Evolutionary conservation across 805 yeast genomes (phyloP), one percentile per base, ranked within the genome.

Genomic region (Hanseniaspora vineae): DNA sequence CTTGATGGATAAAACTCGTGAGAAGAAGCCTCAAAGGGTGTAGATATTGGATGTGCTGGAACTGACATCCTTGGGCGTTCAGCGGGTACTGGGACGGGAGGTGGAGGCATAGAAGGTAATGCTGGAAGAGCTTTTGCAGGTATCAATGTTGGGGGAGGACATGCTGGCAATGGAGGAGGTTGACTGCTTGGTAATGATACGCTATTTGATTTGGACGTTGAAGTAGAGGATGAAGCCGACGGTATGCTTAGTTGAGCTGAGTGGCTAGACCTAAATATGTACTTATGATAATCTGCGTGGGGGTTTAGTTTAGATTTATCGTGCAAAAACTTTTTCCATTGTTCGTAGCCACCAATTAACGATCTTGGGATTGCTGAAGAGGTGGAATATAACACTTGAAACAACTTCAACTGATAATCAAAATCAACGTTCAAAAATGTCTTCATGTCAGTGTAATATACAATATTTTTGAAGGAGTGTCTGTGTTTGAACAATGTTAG

Each of bases 321-420:
- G 10, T 61, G 59, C 10, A 69, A 39, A 20, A 58, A 58, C 37
- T 60, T 59, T 15, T 60, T 52, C 77, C 77, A 72, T 42, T 69
- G 66, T 39, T 66, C 68, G 49, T 65, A 69, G 1, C 77, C 77
- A 20, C 78, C 78, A 18, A 66, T 55, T 29, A 74, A 51, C 35
- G 56, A 51, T 31, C 61, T 61, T 18, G 67, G 67, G 2, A 54
- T 49, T 42, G 58, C 31, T 17, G 35, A 51, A 19, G 44, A 44
- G 23, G 50, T 53, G 9, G 66, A 58, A 11, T 52, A 51, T 23
- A 66, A 52, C 6, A 62, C 51, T 31, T 55, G 51, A 29, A 61
- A 58, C n/a, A 66, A 57, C 19, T 62, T 58, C 9, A 62, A 55
- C 29, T 63, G 54, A 44, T 61, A 67, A 49, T 68, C 71, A 46